phyloP scores from a whole-genome alignment of 73 alveolate genomes.

The Breviolum minutum region DNA sequence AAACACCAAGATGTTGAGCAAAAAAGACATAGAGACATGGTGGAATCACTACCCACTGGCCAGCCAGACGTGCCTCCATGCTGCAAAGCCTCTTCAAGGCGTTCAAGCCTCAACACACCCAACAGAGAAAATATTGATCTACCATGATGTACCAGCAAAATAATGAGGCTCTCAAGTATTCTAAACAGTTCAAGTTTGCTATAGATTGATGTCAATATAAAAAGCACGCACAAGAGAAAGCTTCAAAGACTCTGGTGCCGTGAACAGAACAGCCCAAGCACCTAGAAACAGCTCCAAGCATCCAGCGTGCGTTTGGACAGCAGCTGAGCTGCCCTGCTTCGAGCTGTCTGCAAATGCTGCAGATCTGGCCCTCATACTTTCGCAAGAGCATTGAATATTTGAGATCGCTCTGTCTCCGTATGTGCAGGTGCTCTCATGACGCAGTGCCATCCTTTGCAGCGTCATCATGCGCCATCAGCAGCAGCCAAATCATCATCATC shows the following conservation, averaged over 20 bases:
- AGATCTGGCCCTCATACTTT: not conserved
- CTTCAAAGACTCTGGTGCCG: not conserved
- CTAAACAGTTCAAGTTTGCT: not conserved
- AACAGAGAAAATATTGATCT: too few species aligned
- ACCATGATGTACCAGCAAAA: not conserved
- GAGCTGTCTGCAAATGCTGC: not conserved
- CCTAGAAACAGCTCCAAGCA: not conserved
- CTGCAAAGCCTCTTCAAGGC: not conserved
- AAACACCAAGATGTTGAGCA: not conserved
- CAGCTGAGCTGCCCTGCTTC: constrained; percentile 16
- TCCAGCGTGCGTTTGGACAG: constrained; percentile 2
- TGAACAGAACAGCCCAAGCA: not conserved
- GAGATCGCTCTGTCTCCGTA: too few species aligned
- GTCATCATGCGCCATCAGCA: too few species aligned
- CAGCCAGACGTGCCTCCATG: not conserved
- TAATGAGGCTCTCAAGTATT: not conserved
- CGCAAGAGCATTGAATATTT: too few species aligned
- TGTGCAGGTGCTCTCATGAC: too few species aligned
- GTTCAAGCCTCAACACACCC: not conserved
- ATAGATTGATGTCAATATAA: not conserved
- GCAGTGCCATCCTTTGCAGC: too few species aligned
- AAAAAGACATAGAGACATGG: not conserved
- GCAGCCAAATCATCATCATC: too few species aligned
- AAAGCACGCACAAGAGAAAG: not conserved
- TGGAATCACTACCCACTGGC: not conserved